Evolutionary conservation across 2,329 filamentous ascomycete species (phyloP), one percentile per base, ranked within the genome.

Genomic region (Aspergillus sp.): DNA sequence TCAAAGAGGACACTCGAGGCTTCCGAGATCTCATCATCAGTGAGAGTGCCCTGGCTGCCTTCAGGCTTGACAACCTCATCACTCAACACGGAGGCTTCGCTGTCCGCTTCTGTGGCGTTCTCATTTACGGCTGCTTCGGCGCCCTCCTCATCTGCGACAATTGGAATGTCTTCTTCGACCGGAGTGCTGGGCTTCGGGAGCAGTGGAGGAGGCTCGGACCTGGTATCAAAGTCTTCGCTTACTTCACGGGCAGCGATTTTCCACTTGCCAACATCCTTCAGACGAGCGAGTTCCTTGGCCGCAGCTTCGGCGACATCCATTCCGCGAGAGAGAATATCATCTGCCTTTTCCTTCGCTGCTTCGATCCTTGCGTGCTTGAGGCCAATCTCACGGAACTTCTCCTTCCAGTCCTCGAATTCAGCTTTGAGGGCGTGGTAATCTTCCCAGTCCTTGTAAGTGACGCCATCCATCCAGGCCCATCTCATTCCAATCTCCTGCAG

Each of bases 371-470:
- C 86, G 73, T 97, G 91, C 3, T 87, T 84, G 62, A 90, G 85
- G 45, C 92, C 91, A 57, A 93, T 85, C 61, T 88, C 83, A 73
- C 92, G 89, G 52, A 99, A 88, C 68, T 96, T 91, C 41, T 87
- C 83, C 59, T 91, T 90, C 93, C 94, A 97, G 70, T 92, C 87
- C 52, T 90, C 89, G 56, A 97, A 91, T 13, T 91, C 89, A 57
- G 85, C 87, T 80, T 91, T 96, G 61, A 99, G 83, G 62, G 91
- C 87, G 75, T 98, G 93, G 73, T 97, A 99, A 75, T 94, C 95
- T 62, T 90, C 87, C 95, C 95, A 99, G 76, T 99, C 93, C 76
- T 96, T 93, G 83, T 99, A 97, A 1, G 94, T 96, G 64, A 99
- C 87, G 34, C 92, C 92, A 61, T 98, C 93, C 80, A 93, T 95